Conservation (phyloP, 768 basidiomycete genomes). For the Suillus subalutaceus region DNA sequence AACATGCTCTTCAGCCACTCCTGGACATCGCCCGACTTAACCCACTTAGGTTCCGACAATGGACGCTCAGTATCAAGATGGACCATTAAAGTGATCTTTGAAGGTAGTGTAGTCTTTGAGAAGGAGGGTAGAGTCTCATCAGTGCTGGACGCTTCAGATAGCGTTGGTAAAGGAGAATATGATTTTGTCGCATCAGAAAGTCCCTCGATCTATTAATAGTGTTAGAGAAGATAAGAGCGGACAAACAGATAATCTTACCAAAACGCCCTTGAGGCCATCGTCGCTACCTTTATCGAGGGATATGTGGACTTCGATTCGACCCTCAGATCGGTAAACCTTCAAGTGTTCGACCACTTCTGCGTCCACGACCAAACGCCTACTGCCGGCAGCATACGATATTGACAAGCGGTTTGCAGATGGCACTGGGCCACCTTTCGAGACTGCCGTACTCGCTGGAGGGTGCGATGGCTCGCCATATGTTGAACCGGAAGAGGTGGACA, state of each 20-base stretch:
- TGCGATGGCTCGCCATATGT: constrained; percentile 50
- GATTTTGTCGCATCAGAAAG: constrained; percentile 73
- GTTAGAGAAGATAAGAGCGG: constrained; percentile 16
- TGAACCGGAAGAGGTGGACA: constrained; percentile 35
- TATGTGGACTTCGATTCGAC: constrained; percentile 82
- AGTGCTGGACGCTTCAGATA: constrained; percentile 41
- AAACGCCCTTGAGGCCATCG: constrained; percentile 67
- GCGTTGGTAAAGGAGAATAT: constrained; percentile 60
- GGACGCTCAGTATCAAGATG: constrained; percentile 88
- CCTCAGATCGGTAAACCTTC: constrained; percentile 79
- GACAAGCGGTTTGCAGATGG: constrained; percentile 89
- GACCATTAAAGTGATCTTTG: constrained; percentile 65
- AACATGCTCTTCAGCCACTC: constrained; percentile 92
- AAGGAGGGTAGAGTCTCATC: constrained; percentile 80
- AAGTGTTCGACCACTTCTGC: constrained; percentile 84
- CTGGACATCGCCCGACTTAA: constrained; percentile 90
- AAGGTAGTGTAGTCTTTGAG: constrained; percentile 52
- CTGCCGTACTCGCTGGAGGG: constrained; percentile 25
- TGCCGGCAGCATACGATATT: constrained; percentile 91
- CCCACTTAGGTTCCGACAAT: constrained; percentile 96
- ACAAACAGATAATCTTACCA: constrained; percentile 51
- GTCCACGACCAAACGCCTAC: constrained; percentile 84
- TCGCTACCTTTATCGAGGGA: constrained; percentile 58
- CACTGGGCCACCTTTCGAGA: constrained; percentile 42
- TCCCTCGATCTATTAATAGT: constrained; percentile 64